Conservation (phyloP, 495 filamentous ascomycete genomes). For the Aspergillus biplanus region DNA sequence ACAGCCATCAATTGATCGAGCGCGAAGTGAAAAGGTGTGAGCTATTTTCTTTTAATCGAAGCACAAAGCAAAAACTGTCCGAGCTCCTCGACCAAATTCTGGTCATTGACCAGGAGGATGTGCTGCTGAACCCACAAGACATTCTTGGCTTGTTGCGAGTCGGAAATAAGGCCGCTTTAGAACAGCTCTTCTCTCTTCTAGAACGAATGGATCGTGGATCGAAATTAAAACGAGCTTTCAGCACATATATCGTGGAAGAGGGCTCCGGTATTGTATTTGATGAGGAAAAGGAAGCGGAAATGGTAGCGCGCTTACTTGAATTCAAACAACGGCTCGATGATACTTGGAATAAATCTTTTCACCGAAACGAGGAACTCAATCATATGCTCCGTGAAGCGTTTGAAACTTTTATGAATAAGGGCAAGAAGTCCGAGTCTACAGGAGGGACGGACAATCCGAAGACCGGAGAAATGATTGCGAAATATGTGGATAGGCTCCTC, state of each 20-base stretch:
- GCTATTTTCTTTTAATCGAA: conserved; percentile 75
- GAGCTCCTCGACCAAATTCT: conserved; percentile 69
- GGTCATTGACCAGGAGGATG: conserved; percentile 60
- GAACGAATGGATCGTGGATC: conserved; percentile 63
- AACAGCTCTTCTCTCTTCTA: conserved; percentile 77
- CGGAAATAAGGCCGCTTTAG: conserved; percentile 66
- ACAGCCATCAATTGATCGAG: conserved; percentile 66
- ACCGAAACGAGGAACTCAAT: conserved; percentile 70
- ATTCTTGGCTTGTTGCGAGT: conserved; percentile 70
- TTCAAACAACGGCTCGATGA: conserved; percentile 81
- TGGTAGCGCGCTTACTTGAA: conserved; percentile 80
- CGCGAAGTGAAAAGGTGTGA: conserved; percentile 75
- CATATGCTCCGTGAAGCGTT: conserved; percentile 83
- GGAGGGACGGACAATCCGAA: conserved; percentile 86
- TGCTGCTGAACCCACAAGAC: conserved; percentile 63
- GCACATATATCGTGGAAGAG: conserved; percentile 74
- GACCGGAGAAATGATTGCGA: conserved; percentile 97
- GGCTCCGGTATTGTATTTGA: conserved; percentile 82
- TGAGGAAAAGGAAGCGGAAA: conserved; percentile 74
- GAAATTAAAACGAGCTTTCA: conserved; percentile 71
- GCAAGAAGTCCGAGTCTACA: conserved; percentile 62
- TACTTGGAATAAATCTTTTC: conserved; percentile 72
- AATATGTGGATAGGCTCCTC: conserved; percentile 90
- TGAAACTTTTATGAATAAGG: conserved; percentile 86
- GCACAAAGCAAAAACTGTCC: conserved; percentile 77